Conservation (phyloP, 495 filamentous ascomycete genomes). For the Talaromyces adpressus region DNA sequence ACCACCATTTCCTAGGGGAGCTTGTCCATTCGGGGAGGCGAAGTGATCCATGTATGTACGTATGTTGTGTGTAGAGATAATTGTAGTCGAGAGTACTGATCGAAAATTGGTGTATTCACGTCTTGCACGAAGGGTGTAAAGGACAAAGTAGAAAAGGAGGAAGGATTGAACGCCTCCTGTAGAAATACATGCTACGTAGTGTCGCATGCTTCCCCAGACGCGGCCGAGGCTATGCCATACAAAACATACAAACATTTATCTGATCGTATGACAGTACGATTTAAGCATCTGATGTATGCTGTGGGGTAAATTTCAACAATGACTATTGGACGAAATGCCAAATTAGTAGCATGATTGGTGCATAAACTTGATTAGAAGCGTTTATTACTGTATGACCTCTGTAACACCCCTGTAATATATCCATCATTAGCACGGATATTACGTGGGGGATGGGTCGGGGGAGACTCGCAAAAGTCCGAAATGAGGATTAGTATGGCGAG, state of each 20-base stretch:
- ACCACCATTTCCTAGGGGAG: background rate
- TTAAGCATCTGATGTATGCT: background rate
- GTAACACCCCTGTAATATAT: background rate
- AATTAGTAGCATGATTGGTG: background rate
- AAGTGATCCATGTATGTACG: slow-evolving; percentile 6
- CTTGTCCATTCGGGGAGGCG: background rate
- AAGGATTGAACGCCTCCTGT: background rate
- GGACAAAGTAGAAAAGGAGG: background rate
- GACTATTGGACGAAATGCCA: too few species aligned
- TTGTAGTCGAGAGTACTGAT: background rate
- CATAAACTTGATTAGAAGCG: background rate
- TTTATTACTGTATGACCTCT: background rate
- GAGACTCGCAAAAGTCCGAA: background rate
- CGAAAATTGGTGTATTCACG: background rate
- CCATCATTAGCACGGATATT: background rate
- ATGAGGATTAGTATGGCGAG: background rate
- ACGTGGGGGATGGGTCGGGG: background rate
- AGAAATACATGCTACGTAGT: background rate
- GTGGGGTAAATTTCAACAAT: too few species aligned
- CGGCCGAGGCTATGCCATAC: background rate
- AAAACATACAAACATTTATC: background rate
- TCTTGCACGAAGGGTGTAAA: background rate
- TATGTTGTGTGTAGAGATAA: background rate
- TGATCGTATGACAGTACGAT: background rate
- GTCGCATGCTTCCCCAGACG: slow-evolving; percentile 2